Evolutionary conservation across 345 rosid genomes (phyloP).

Genomic region (Camelina hispida): DNA sequence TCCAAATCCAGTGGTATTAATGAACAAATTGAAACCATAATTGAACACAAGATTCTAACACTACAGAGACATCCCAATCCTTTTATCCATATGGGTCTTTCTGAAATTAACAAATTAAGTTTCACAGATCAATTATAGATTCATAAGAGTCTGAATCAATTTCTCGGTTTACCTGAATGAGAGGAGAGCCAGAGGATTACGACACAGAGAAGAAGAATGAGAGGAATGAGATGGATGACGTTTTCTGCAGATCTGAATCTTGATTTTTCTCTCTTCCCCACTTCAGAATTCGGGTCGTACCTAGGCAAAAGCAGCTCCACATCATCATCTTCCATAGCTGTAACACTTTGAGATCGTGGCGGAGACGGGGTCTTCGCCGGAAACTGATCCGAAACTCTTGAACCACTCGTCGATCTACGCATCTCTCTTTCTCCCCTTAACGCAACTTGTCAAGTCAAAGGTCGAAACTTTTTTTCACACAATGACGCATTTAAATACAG

Average conservation of each 20-base stretch:
- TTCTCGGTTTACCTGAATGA: constrained; percentile 47
- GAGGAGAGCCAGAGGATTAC: constrained; percentile 85
- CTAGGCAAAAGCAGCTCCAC: constrained; percentile 59
- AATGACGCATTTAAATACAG: constrained; percentile 30
- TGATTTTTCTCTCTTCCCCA: constrained; percentile 65
- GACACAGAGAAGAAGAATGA: constrained; percentile 63
- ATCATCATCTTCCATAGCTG: constrained; percentile 39
- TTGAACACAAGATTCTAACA: constrained; percentile 3
- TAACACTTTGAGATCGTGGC: constrained; percentile 39
- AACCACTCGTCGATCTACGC: constrained; percentile 68
- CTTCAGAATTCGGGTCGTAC: constrained; percentile 64
- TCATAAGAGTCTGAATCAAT: background rate
- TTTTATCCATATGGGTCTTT: constrained; percentile 11
- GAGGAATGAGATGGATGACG: constrained; percentile 77
- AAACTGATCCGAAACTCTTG: constrained; percentile 52
- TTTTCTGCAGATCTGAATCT: constrained; percentile 73
- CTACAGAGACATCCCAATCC: background rate
- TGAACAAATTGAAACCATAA: constrained; percentile 6
- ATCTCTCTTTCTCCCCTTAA: constrained; percentile 54
- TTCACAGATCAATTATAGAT: constrained; percentile 2
- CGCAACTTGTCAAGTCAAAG: constrained; percentile 37
- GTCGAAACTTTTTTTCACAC: constrained; percentile 9
- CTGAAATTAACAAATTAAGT: background rate
- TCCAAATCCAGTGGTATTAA: constrained; percentile 4
- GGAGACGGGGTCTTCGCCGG: constrained; percentile 40